Percentiles rank a stretch among this genome's conserved stretches.
Evolutionary conservation across 106 monocot species (phyloP).

Genomic region (Iris macrosiphon): DNA sequence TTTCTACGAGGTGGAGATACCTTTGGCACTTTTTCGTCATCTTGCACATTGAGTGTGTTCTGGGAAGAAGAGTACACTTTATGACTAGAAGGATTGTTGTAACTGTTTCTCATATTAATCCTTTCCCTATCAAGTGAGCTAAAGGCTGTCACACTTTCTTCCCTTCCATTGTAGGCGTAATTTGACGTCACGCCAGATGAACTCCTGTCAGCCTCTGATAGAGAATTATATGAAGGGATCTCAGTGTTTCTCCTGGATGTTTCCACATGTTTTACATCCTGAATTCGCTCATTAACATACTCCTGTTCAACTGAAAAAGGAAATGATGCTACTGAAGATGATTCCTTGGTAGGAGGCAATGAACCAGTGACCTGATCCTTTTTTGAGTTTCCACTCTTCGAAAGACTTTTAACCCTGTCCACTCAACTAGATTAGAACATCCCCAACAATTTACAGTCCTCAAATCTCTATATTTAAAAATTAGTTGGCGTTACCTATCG

Average conservation of each 20-base stretch:
- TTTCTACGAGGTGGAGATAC: constrained; percentile 74
- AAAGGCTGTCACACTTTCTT: constrained; percentile 29
- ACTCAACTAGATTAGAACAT: neutral
- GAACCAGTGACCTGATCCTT: constrained; percentile 44
- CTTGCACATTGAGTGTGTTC: constrained; percentile 25
- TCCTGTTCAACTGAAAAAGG: constrained; percentile 25
- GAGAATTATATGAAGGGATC: constrained; percentile 19
- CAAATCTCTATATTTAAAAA: neutral
- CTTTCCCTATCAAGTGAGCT: constrained; percentile 30
- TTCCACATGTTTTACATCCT: constrained; percentile 24
- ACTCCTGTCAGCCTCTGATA: constrained; percentile 27
- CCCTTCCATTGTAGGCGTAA: constrained; percentile 34
- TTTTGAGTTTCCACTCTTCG: constrained; percentile 54
- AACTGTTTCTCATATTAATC: constrained; percentile 19
- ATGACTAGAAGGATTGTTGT: constrained; percentile 5
- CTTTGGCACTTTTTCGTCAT: constrained; percentile 62
- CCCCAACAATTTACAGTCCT: neutral
- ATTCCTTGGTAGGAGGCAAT: constrained; percentile 32
- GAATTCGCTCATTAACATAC: constrained; percentile 20
- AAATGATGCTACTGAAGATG: constrained; percentile 27
- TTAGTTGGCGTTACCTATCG: constrained; percentile 51
- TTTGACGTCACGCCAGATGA: constrained; percentile 7
- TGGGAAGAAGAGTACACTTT: constrained; percentile 23
- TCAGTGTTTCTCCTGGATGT: constrained; percentile 22
- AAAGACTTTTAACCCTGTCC: constrained; percentile 60